phyloP scores from a whole-genome alignment of 2,329 filamentous ascomycete species.

The Penicillium polonicum region DNA sequence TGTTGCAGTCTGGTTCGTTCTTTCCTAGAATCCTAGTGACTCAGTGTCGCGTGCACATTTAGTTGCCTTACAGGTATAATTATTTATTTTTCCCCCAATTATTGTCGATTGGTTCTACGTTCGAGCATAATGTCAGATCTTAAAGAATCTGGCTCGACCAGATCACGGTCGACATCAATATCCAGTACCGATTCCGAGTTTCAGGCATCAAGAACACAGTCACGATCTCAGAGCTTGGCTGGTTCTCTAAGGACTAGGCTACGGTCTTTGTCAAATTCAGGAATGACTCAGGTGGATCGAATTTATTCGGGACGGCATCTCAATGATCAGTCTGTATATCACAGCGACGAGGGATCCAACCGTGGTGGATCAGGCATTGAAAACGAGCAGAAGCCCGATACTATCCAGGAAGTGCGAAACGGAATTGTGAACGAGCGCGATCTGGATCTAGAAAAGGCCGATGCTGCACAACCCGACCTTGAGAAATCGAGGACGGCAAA shows the following conservation, averaged over 20 bases:
- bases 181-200: conserved; percentile 18
- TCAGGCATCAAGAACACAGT: conserved; percentile 4
- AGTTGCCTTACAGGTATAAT: background rate
- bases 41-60: background rate
- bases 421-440: conserved; percentile 31
- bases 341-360: conserved; percentile 24
- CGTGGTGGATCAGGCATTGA: background rate
- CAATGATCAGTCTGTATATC: conserved; percentile 36
- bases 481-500: conserved; percentile 26
- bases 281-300: conserved; percentile 20
- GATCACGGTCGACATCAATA: conserved; percentile 17
- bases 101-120: background rate
- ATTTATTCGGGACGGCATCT: conserved; percentile 34
- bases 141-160: conserved; percentile 4
- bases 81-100: background rate
- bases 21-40: background rate
- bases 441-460: conserved; percentile 27
- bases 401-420: conserved; percentile 24
- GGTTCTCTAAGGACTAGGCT: conserved; percentile 9
- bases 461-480: conserved; percentile 13
- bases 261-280: conserved; percentile 18
- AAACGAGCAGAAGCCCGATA: conserved; percentile 14
- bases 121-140: conserved; percentile 14
- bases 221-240: conserved; percentile 3
- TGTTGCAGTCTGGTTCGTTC: background rate